Evolutionary conservation across 306 rosid genomes (phyloP).

Genomic region (Fagus sylvatica): DNA sequence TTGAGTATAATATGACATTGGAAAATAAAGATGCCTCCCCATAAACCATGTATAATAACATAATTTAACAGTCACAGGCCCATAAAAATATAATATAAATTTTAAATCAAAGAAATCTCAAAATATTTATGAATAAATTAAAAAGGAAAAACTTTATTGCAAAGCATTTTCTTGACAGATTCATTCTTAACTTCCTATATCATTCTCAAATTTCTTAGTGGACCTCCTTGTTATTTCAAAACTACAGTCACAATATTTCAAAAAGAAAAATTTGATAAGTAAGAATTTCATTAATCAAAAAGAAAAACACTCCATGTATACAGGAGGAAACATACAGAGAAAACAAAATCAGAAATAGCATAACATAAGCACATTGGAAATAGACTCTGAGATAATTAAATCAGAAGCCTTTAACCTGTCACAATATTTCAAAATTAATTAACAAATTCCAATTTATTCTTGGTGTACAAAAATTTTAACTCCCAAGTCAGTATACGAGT

Average conservation of each 20-base stretch:
- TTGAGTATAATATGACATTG: not conserved
- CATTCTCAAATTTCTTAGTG: not conserved
- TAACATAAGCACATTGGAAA: too few relatives aligned
- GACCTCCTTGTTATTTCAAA: not conserved
- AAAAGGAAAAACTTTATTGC: not conserved
- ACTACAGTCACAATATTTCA: not conserved
- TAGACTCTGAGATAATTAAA: too few relatives aligned
- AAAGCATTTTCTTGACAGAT: not conserved
- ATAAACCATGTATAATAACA: not conserved
- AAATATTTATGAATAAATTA: not conserved
- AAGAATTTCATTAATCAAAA: too few relatives aligned
- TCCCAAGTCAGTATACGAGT: not conserved
- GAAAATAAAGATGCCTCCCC: not conserved
- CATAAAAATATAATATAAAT: not conserved
- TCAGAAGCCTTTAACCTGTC: too few relatives aligned
- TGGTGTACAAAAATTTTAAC: not conserved
- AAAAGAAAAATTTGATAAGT: too few relatives aligned
- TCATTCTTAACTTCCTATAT: not conserved
- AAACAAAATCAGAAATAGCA: too few relatives aligned
- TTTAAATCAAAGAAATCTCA: not conserved
- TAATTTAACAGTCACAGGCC: not conserved
- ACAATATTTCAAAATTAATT: too few relatives aligned
- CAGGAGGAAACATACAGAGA: too few relatives aligned
- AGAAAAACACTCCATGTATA: too few relatives aligned
- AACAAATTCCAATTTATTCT: not conserved